Percentiles rank a stretch among this genome's conserved stretches.
Evolutionary conservation across 345 rosid species (phyloP).

Genomic region (Eucalyptus sp.): DNA sequence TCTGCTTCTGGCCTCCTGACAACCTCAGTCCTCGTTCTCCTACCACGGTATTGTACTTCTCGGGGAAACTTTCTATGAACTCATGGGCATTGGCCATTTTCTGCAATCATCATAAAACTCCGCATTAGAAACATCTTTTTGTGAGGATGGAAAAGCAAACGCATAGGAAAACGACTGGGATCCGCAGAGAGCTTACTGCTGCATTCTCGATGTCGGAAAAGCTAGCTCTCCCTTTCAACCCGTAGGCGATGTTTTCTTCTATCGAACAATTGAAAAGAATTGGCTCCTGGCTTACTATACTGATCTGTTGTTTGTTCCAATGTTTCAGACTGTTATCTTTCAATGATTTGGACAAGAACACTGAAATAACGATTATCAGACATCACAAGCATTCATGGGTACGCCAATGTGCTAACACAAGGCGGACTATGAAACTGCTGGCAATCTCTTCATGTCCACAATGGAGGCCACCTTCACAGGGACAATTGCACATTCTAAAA

Average conservation of each 20-base stretch:
- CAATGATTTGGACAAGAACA: neutral
- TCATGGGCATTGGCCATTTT: constrained; percentile 97
- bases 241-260: constrained; percentile 59
- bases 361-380: neutral
- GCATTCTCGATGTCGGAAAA: constrained; percentile 46
- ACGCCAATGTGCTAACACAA: neutral
- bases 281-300: constrained; percentile 98
- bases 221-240: constrained; percentile 52
- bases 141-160: neutral
- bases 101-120: constrained; percentile 17
- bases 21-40: constrained; percentile 94
- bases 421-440: neutral
- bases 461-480: neutral
- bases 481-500: neutral
- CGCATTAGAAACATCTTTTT: neutral
- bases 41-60: constrained; percentile 60
- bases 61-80: constrained; percentile 70
- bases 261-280: constrained; percentile 55
- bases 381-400: neutral
- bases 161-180: neutral
- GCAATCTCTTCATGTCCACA: neutral
- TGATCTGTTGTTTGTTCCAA: constrained; percentile 29
- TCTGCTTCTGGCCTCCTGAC: constrained; percentile 94
- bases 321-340: neutral
- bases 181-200: constrained; percentile 32